These are phyloP conservation scores for Apodospora peruviana DNA, from an alignment of 495 filamentous ascomycete genomes.

Conservation along the genomic window DNA sequence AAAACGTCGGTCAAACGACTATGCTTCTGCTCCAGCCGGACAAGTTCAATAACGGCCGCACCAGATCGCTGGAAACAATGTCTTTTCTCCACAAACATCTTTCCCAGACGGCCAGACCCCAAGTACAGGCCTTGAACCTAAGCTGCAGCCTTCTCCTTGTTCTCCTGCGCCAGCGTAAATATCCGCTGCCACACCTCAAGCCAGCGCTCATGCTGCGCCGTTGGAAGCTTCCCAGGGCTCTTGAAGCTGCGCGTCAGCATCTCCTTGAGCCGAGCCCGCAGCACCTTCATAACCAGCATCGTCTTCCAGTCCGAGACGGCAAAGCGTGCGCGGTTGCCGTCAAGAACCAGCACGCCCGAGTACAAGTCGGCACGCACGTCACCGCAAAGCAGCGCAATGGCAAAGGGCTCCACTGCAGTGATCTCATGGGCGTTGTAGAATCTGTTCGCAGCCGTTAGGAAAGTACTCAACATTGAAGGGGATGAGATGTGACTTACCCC, in stretches of 20 bases:
- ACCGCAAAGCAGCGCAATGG: conserved; percentile 78
- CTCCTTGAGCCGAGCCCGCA: conserved; percentile 63
- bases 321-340: conserved; percentile 84
- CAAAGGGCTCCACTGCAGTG: conserved; percentile 71
- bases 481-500: conserved; percentile 39
- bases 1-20: too few relatives aligned
- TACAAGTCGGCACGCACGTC: conserved; percentile 84
- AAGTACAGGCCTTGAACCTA: background rate
- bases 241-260: conserved; percentile 66
- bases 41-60: too few relatives aligned
- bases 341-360: conserved; percentile 77
- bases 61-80: too few relatives aligned
- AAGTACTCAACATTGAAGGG: too few relatives aligned
- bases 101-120: too few relatives aligned
- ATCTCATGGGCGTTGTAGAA: conserved; percentile 89
- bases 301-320: conserved; percentile 83
- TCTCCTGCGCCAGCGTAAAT: conserved; percentile 33
- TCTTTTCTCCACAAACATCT: too few relatives aligned
- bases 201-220: conserved; percentile 65
- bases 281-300: conserved; percentile 74
- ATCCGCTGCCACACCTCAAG: conserved; percentile 61
- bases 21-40: too few relatives aligned
- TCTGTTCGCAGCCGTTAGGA: conserved; percentile 26
- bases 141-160: conserved; percentile 14
- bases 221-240: conserved; percentile 63